A percentile compares a stretch with the other conserved stretches of the same genome.
Evolutionary conservation across 768 basidiomycete genomes (phyloP).

Genomic region (Harrya chromipes): DNA sequence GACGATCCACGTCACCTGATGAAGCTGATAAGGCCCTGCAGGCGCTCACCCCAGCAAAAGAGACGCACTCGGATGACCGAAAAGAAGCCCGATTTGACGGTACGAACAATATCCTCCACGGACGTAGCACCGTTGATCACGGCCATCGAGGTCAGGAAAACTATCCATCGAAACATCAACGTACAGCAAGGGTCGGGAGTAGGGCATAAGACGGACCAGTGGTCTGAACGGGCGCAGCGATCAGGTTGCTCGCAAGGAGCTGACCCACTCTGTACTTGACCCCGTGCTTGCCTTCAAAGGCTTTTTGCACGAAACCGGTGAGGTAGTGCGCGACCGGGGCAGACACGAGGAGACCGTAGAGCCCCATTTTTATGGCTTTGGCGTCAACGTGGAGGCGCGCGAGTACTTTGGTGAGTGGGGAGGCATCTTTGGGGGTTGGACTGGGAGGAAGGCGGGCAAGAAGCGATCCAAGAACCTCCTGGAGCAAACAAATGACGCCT

Average conservation of each 20-base stretch:
- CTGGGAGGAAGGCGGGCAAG: constrained; percentile 58
- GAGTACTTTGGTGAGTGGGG: constrained; percentile 49
- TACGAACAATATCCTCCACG: constrained; percentile 57
- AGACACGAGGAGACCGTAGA: constrained; percentile 81
- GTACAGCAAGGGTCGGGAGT: not conserved
- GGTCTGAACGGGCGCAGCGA: constrained; percentile 75
- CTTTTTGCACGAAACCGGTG: constrained; percentile 66
- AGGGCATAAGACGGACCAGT: constrained; percentile 42
- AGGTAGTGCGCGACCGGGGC: constrained; percentile 79
- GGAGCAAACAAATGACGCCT: constrained; percentile 62
- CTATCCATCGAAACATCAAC: constrained; percentile 32
- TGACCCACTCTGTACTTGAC: constrained; percentile 63
- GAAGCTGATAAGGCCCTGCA: not conserved
- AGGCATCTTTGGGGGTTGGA: constrained; percentile 50
- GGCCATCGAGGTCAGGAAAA: constrained; percentile 76
- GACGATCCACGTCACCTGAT: constrained; percentile 74
- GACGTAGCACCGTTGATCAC: constrained; percentile 79
- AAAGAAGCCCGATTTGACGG: constrained; percentile 71
- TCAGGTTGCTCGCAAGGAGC: constrained; percentile 71
- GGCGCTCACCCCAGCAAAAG: not conserved
- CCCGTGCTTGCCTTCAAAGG: constrained; percentile 72
- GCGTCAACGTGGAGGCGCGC: constrained; percentile 57
- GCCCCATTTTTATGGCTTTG: constrained; percentile 79
- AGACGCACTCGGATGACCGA: constrained; percentile 63
- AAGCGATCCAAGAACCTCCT: constrained; percentile 79